phyloP scores from a whole-genome alignment of 176 grass and related monocot genomes.

The Oryza australiensis region DNA sequence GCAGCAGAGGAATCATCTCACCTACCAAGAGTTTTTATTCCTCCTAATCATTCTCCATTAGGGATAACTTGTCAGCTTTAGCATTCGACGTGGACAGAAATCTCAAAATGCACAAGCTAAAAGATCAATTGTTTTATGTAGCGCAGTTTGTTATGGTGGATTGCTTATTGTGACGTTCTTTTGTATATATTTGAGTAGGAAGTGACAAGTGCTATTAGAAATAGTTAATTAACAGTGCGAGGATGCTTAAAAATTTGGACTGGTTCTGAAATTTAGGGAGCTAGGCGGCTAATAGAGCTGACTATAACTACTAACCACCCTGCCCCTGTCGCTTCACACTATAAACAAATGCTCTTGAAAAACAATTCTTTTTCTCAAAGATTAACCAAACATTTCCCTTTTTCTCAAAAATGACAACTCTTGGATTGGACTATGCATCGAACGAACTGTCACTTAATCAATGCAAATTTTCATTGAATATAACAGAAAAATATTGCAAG shows the following conservation, averaged over 20 bases:
- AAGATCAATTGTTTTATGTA: background rate
- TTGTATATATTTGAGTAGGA: background rate
- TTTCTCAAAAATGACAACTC: background rate
- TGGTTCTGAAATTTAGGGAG: background rate
- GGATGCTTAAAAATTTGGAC: background rate
- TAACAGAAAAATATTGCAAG: too few species aligned
- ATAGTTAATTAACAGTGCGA: background rate
- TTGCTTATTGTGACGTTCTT: background rate
- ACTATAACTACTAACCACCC: slow-evolving; percentile 6
- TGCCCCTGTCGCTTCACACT: background rate
- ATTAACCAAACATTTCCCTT: background rate
- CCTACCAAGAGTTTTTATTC: slow-evolving; percentile 28
- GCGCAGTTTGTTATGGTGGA: background rate
- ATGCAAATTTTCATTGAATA: too few species aligned
- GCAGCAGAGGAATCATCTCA: slow-evolving; percentile 30
- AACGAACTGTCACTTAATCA: too few species aligned
- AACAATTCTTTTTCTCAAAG: background rate
- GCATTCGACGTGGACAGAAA: slow-evolving; percentile 9
- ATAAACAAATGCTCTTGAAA: too few species aligned
- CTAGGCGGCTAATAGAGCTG: background rate
- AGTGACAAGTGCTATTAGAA: background rate
- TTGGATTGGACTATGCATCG: background rate
- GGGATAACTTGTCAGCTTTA: slow-evolving; percentile 24
- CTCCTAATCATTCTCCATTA: slow-evolving; percentile 25
- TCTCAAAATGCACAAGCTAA: background rate